Base-by-base conservation (phyloP, 106 monocot genomes). In the Dactylorhiza incarnata region DNA sequence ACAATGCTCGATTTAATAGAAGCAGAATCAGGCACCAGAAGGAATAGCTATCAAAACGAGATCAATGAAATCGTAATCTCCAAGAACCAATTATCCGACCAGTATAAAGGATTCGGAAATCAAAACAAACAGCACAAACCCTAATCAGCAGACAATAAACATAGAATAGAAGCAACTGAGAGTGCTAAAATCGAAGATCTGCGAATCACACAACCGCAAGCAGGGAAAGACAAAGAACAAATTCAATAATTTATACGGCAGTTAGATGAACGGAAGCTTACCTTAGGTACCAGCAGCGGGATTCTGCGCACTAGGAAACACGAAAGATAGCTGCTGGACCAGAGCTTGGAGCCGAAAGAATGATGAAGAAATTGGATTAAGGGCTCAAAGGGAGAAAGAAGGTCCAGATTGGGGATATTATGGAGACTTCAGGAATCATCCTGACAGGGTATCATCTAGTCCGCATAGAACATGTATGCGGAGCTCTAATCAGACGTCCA, bases 381-480 rank as follows among this genome's bases (percentile, higher is more conserved):
- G 45, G 17, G 44, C 45, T 46, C 66, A 0, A 5, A 2, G 23
- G 61, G 22, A 62, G 24, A 22, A 20, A 6, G 61, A 22, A 17
- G 65, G 4, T 26, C 29, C 25, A 10, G 22, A 22, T 26, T 25
- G 63, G 9, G 24, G 22, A 22, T 63, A 24, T 65, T 65, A 65
- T 65, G 65, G 25, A 4, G 17, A 7, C 61, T 62, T 62, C 23
- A 11, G 65, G 24, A 26, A 45, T 45, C 14, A 6, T n/a, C 15
- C 19, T 61, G 59, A 3, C 2, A 20, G 16, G 9, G 15, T 15
- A 58, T 58, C 58, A 26, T 44, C 0, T 68, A 10, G 68, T 45
- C 45, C 69, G 69, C 69, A 69, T 69, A 69, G 45, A 69, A 46
- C 3, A 45, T 69, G 45, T 69, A 45, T 46, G 69, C 69, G 69